Evolutionary conservation across 805 yeast species (phyloP), one percentile per base, ranked within the genome.

Genomic region (Yarrowia yakushimensis): DNA sequence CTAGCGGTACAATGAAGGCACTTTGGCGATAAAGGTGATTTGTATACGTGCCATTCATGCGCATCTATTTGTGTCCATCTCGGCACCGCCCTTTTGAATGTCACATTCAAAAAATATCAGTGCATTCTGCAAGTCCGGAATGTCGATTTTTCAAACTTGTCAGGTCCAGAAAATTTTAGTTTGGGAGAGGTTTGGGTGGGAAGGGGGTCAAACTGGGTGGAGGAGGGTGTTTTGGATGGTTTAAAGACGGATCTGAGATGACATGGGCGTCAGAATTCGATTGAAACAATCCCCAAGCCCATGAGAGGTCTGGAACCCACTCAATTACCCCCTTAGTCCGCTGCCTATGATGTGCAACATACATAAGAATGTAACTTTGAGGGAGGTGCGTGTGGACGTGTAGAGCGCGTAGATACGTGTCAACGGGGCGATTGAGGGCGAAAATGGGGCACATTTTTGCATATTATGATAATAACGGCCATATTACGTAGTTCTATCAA

Each of bases 301-400:
- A 8, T 25, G 27, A 5, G 8, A 25, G 27, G 8, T 8, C 27
- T 5, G 8, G 8, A 25, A 25, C 27, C 27, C 4, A 8, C 27
- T n/a, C n/a, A n/a, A n/a, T n/a, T n/a, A n/a, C n/a, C n/a, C n/a
- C n/a, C n/a, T n/a, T n/a, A n/a, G n/a, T n/a, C n/a, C n/a, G n/a
- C n/a, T n/a, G n/a, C n/a, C n/a, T n/a, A n/a, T n/a, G n/a, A 13
- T n/a, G 25, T 5, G 15, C 25, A 31, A 45, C 52, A 13, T 30
- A 45, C 52, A 45, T 45, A 45, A 45, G 52, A 45, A 45, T 45
- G 52, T 45, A 45, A 45, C 52, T 45, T 45, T 45, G 52, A 45
- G 52, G 52, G 52, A 45, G 52, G 52, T 45, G 52, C 52, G 52
- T 45, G 52, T 30, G 18, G 52, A 45, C 52, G 52, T 45, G 52